Evolutionary conservation across 2,329 filamentous ascomycete genomes (phyloP).

Genomic region (Pseudocercospora cruenta): DNA sequence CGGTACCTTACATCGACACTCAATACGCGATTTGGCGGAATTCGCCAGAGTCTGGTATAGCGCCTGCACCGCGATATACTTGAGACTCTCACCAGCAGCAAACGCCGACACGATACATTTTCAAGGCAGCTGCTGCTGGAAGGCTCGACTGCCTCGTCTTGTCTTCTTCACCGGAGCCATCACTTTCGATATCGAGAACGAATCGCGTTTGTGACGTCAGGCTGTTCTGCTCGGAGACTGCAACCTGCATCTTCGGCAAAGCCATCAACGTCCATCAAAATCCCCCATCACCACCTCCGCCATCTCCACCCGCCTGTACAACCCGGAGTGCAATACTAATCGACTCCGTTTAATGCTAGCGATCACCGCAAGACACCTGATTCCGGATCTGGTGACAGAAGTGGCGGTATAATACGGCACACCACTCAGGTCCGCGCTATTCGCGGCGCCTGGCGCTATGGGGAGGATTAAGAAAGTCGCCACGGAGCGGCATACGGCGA

Average conservation of each 20-base stretch:
- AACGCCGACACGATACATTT: not conserved
- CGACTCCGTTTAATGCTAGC: not conserved
- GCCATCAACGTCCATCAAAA: not conserved
- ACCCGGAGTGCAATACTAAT: not conserved
- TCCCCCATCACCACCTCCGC: not conserved
- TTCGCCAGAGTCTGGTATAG: not conserved
- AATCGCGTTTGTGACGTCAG: not conserved
- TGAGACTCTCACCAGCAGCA: not conserved
- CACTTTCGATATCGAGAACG: not conserved
- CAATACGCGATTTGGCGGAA: not conserved
- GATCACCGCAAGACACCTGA: not conserved
- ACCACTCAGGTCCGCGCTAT: constrained; percentile 22
- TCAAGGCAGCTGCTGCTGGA: not conserved
- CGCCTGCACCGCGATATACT: not conserved
- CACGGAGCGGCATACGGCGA: constrained; percentile 58
- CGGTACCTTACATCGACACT: not conserved
- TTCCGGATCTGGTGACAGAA: not conserved
- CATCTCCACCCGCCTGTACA: not conserved
- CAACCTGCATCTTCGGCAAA: not conserved
- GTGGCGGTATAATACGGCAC: constrained; percentile 18
- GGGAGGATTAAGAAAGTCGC: constrained; percentile 61
- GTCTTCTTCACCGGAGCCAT: not conserved
- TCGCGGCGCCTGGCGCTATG: constrained; percentile 43
- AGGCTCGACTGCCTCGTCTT: not conserved
- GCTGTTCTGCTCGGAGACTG: not conserved